Conservation (phyloP, 768 basidiomycete species). For the Xerocomus spinulosus region DNA sequence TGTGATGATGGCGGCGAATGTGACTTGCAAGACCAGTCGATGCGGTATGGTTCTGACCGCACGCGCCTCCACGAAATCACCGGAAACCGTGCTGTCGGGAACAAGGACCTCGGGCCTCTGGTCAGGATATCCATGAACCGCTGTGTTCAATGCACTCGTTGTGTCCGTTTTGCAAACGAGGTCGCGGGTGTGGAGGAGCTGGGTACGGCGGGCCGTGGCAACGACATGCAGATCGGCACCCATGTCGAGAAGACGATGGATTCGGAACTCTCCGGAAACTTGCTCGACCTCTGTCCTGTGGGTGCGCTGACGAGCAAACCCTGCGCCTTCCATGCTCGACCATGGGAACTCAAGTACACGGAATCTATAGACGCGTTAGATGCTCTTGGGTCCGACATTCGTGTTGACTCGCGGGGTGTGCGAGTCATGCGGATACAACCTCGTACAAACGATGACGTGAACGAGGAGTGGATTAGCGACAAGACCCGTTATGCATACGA, state of each 20-base stretch:
- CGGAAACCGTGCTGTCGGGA: constrained; percentile 96
- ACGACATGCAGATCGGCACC: constrained; percentile 97
- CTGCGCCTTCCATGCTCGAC: constrained; percentile 94
- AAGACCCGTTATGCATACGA: constrained; percentile 98
- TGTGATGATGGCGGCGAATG: constrained; percentile 99
- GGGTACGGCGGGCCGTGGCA: constrained; percentile 94
- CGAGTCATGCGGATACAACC: constrained; percentile 98
- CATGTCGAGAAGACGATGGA: constrained; percentile 98
- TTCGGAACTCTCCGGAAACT: constrained; percentile 95
- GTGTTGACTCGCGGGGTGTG: constrained; percentile 91
- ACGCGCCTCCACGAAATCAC: constrained; percentile 97
- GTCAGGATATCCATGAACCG: constrained; percentile 99
- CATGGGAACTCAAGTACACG: constrained; percentile 98
- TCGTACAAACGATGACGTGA: constrained; percentile 93
- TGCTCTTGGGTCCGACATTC: constrained; percentile 94
- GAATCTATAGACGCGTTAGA: constrained; percentile 95
- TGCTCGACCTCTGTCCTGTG: constrained; percentile 96
- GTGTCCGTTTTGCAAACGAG: constrained; percentile 98
- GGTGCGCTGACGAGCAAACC: constrained; percentile 98
- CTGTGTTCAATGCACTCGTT: constrained; percentile 99
- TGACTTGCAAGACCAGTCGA: constrained; percentile 97
- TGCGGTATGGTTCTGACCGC: constrained; percentile 98
- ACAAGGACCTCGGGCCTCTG: constrained; percentile 96
- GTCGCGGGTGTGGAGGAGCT: constrained; percentile 98
- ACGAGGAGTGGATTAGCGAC: constrained; percentile 99